Conservation (phyloP, 2,329 filamentous ascomycete species). For the Pyrenochaeta sp. region DNA sequence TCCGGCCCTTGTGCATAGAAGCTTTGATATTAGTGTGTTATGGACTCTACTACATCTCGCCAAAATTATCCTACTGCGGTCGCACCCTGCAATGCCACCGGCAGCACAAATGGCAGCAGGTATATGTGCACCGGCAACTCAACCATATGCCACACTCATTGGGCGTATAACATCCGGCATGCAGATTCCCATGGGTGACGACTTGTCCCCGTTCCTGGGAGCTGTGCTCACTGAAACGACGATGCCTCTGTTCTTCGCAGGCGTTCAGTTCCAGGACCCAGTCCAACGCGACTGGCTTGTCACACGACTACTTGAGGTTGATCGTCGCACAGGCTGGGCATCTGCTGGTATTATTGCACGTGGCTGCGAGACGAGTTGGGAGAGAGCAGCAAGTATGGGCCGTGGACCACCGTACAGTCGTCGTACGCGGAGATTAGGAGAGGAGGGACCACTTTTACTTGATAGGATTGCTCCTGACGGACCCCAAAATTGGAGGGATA, state of each 20-base stretch:
- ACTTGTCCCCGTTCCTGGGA: slow-evolving; percentile 78
- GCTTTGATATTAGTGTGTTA: slow-evolving; percentile 84
- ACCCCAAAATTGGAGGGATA: slow-evolving; percentile 12
- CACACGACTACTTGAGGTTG: slow-evolving; percentile 75
- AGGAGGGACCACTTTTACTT: slow-evolving; percentile 32
- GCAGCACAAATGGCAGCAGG: slow-evolving; percentile 87
- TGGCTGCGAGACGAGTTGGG: slow-evolving; percentile 87
- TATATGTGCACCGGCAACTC: slow-evolving; percentile 77
- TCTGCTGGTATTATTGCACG: slow-evolving; percentile 81
- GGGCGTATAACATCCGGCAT: slow-evolving; percentile 82
- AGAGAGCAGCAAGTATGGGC: slow-evolving; percentile 74
- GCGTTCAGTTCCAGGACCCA: slow-evolving; percentile 76
- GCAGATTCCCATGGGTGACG: slow-evolving; percentile 49
- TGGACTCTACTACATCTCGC: slow-evolving; percentile 91
- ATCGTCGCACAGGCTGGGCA: slow-evolving; percentile 85
- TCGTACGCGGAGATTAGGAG: slow-evolving; percentile 27
- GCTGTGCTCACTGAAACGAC: slow-evolving; percentile 83
- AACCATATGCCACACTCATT: slow-evolving; percentile 74
- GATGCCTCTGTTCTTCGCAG: slow-evolving; percentile 87
- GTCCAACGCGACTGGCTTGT: slow-evolving; percentile 82
- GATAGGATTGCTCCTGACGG: slow-evolving; percentile 12
- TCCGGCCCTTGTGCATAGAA: slow-evolving; percentile 79
- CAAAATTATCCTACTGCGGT: slow-evolving; percentile 80
- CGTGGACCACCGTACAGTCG: slow-evolving; percentile 75
- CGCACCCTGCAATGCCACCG: slow-evolving; percentile 90